A percentile compares a stretch with the other conserved stretches of the same genome.
phyloP scores from a whole-genome alignment of 148 eudicot species.

The Vaccinium macrocarpon region DNA sequence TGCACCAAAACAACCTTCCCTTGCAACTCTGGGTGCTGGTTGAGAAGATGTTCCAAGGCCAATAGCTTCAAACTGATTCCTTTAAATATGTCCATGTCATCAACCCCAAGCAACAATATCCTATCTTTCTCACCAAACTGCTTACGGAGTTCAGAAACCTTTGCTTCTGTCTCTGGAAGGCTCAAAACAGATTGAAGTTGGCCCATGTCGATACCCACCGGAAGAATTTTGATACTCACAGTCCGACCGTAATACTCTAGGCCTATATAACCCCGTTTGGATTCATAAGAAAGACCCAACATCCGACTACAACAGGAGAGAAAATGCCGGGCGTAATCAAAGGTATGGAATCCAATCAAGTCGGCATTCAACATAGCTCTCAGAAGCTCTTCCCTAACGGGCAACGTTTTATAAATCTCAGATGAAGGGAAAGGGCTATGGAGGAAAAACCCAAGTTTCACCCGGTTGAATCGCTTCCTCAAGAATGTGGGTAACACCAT shows the following conservation, averaged over 20 bases:
- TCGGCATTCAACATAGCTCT: slow-evolving; percentile 46
- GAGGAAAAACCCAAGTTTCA: slow-evolving; percentile 46
- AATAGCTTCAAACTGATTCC: slow-evolving; percentile 46
- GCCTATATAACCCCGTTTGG: slow-evolving; percentile 49
- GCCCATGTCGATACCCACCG: slow-evolving; percentile 50
- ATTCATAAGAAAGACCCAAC: slow-evolving; percentile 47
- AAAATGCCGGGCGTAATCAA: slow-evolving; percentile 50
- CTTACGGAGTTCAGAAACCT: slow-evolving; percentile 30
- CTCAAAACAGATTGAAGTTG: slow-evolving; percentile 41
- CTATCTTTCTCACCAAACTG: slow-evolving; percentile 28
- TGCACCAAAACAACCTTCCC: slow-evolving; percentile 54
- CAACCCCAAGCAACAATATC: slow-evolving; percentile 45
- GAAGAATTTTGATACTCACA: slow-evolving; percentile 47
- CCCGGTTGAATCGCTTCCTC: slow-evolving; percentile 48
- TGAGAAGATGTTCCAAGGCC: slow-evolving; percentile 47
- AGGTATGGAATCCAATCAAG: slow-evolving; percentile 50
- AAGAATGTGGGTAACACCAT: slow-evolving; percentile 54
- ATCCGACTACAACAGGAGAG: slow-evolving; percentile 51
- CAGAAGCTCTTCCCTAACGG: slow-evolving; percentile 45
- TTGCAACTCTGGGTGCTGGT: slow-evolving; percentile 44
- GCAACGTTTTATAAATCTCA: slow-evolving; percentile 46
- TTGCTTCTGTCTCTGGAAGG: slow-evolving; percentile 27
- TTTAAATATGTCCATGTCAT: slow-evolving; percentile 58
- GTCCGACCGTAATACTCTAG: slow-evolving; percentile 50
- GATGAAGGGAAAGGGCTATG: slow-evolving; percentile 54